These are phyloP conservation scores for Xylaria sp. DNA, from an alignment of 2,329 filamentous ascomycete genomes.

Conservation along the genomic window DNA sequence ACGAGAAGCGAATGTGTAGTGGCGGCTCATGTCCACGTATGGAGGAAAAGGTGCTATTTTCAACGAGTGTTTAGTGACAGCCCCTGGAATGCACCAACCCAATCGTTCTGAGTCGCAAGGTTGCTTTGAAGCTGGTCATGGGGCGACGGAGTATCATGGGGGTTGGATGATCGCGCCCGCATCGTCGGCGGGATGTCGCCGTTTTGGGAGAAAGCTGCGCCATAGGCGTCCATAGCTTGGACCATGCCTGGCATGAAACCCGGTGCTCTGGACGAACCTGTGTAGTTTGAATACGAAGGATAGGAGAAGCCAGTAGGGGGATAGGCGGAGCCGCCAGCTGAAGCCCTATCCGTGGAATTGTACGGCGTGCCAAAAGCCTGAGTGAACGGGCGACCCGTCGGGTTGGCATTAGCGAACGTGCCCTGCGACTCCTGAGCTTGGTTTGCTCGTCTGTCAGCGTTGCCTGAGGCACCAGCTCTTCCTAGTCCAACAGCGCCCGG, in stretches of 20 bases:
- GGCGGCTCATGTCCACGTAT: conserved; percentile 4
- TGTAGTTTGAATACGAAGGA: conserved; percentile 41
- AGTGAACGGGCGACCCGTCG: conserved; percentile 40
- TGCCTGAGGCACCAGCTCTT: conserved; percentile 40
- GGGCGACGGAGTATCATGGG: conserved; percentile 31
- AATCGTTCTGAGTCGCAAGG: conserved; percentile 49
- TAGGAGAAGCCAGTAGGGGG: conserved; percentile 38
- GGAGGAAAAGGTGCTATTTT: conserved; percentile 10
- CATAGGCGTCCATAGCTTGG: conserved; percentile 40
- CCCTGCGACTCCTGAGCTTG: conserved; percentile 37
- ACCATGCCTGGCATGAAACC: conserved; percentile 38
- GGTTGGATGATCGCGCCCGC: conserved; percentile 36
- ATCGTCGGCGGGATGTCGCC: conserved; percentile 43
- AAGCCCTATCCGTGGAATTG: conserved; percentile 38
- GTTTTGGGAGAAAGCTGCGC: conserved; percentile 36
- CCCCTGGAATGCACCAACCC: conserved; percentile 61
- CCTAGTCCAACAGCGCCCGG: conserved; percentile 59
- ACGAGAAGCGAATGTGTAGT: conserved; percentile 29
- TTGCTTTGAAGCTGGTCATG: conserved; percentile 30
- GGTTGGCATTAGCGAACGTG: conserved; percentile 35
- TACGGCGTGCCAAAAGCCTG: conserved; percentile 40
- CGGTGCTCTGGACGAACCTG: conserved; percentile 35
- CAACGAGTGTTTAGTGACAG: conserved; percentile 63
- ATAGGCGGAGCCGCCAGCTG: conserved; percentile 37
- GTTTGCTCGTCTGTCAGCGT: conserved; percentile 46